Percentiles rank a stretch among this genome's conserved stretches.
Conservation (phyloP, 129 eudicot species). For the Silybum marianum region DNA sequence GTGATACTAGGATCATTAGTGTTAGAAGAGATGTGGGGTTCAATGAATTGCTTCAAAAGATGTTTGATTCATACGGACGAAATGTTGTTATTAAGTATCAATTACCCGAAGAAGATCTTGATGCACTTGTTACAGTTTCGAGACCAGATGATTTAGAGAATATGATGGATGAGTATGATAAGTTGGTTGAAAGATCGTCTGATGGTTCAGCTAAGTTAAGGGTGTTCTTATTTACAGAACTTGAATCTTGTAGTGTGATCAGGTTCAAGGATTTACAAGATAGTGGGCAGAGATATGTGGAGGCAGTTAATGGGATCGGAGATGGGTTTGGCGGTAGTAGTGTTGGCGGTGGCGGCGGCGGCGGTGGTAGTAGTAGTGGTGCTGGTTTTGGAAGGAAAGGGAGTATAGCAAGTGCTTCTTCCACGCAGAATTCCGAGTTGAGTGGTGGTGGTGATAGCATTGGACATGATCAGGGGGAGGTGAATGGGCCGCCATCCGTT, state of each 20-base stretch:
- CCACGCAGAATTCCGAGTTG: constrained; percentile 67
- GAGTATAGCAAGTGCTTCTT: constrained; percentile 68
- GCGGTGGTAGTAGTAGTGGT: constrained; percentile 37
- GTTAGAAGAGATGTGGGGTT: constrained; percentile 71
- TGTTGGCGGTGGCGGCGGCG: constrained; percentile 21
- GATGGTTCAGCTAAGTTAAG: constrained; percentile 81
- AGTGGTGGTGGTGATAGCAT: constrained; percentile 56
- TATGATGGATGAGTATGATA: constrained; percentile 96
- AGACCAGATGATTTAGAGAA: constrained; percentile 82
- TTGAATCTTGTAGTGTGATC: constrained; percentile 50
- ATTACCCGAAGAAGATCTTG: constrained; percentile 92
- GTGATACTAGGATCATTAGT: constrained; percentile 83
- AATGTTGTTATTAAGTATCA: constrained; percentile 76
- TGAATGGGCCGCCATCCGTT: constrained; percentile 41
- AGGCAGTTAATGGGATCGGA: constrained; percentile 73
- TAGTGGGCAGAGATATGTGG: constrained; percentile 73
- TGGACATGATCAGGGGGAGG: constrained; percentile 55
- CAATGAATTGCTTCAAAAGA: constrained; percentile 65
- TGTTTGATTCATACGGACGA: constrained; percentile 62
- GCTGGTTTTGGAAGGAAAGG: constrained; percentile 52
- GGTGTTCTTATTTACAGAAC: constrained; percentile 74
- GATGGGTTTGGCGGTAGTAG: constrained; percentile 46
- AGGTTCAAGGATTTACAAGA: constrained; percentile 64
- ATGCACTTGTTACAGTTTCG: constrained; percentile 81
- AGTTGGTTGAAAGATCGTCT: constrained; percentile 61